phyloP scores from a whole-genome alignment of 1,139 yeast species.

The Candida glucosophila region DNA sequence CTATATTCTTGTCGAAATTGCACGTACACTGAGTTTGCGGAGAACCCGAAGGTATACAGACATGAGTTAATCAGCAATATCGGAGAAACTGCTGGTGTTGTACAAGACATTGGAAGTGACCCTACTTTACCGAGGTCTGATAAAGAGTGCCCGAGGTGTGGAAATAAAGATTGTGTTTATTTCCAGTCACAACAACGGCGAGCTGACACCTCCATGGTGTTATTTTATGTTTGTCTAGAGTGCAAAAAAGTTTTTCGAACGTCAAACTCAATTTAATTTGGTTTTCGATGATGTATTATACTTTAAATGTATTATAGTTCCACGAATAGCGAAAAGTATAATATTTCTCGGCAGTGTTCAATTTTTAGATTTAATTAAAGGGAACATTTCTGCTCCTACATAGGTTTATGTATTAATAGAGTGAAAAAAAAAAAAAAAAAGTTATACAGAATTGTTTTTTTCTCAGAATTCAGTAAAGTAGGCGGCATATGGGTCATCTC shows the following conservation, averaged over 20 bases:
- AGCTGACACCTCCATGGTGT: conserved; percentile 90
- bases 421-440: neutral
- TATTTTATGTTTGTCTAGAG: conserved; percentile 84
- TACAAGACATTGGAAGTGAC: conserved; percentile 91
- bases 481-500: conserved; percentile 42
- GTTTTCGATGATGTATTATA: no score
- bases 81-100: conserved; percentile 96
- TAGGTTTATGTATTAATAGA: no score
- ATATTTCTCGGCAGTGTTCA: no score
- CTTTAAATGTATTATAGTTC: no score
- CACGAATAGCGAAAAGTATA: no score
- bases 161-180: conserved; percentile 83
- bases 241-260: conserved; percentile 70
- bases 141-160: conserved; percentile 87
- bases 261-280: no score
- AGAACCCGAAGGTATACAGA: conserved; percentile 79
- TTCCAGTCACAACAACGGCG: conserved; percentile 94
- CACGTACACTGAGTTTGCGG: conserved; percentile 87
- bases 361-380: no score
- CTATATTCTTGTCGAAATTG: conserved; percentile 94
- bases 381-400: no score
- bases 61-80: conserved; percentile 87
- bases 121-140: conserved; percentile 95
- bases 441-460: neutral
- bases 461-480: conserved; percentile 42